Percentiles rank a stretch among this genome's conserved stretches.
Evolutionary conservation across 176 grass and related monocot species (phyloP).

Genomic region (Oropetium thomaeum): DNA sequence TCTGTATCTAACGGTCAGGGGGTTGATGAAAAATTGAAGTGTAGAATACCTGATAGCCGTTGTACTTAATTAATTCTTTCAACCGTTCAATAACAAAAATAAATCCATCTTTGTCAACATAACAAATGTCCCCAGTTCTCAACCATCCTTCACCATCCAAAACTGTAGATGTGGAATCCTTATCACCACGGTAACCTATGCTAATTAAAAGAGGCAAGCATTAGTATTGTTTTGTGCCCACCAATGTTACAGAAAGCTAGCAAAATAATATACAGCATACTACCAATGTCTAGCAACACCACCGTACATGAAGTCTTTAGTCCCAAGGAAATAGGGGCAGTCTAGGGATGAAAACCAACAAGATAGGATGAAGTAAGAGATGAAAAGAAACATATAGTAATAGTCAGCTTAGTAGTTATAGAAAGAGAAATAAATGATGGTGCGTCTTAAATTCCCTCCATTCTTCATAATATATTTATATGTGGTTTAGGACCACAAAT

Average conservation of each 20-base stretch:
- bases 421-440: background rate
- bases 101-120: conserved; percentile 44
- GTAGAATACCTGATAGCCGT: conserved; percentile 56
- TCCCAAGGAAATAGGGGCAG: background rate
- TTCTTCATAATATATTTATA: background rate
- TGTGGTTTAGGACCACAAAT: background rate
- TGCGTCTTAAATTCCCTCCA: background rate
- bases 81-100: conserved; percentile 42
- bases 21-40: background rate
- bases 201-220: background rate
- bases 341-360: background rate
- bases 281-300: no score
- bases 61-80: conserved; percentile 64
- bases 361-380: background rate
- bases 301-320: background rate
- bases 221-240: background rate
- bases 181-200: conserved; percentile 48
- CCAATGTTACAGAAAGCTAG: background rate
- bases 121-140: conserved; percentile 54
- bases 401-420: background rate
- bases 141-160: conserved; percentile 54
- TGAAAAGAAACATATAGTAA: background rate
- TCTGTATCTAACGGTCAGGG: background rate
- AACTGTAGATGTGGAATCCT: conserved; percentile 35
- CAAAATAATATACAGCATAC: background rate